phyloP scores from a whole-genome alignment of 2,329 filamentous ascomycete species.

The Curvularia lunata region DNA sequence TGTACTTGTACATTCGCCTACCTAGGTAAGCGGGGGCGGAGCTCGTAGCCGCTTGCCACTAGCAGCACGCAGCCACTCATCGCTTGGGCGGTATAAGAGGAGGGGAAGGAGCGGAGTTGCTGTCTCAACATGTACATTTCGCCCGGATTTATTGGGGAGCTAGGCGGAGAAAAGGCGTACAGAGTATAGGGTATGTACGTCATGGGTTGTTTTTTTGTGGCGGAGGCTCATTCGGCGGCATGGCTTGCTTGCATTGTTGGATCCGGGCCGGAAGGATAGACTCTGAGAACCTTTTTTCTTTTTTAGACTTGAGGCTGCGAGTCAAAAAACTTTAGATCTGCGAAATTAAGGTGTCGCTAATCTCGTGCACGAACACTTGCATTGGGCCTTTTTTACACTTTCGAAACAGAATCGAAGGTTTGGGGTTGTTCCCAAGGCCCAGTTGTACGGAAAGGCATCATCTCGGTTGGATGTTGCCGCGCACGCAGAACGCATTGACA shows the following conservation, averaged over 20 bases:
- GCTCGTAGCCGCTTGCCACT: no score
- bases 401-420: not conserved
- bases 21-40: no score
- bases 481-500: not conserved
- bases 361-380: no score
- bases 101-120: not conserved
- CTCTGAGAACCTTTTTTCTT: no score
- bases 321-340: no score
- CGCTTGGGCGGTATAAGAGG: not conserved
- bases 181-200: not conserved
- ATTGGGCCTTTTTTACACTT: no score
- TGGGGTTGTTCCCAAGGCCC: not conserved
- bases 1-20: no score
- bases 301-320: no score
- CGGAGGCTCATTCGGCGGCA: no score
- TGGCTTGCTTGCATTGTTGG: no score
- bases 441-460: not conserved
- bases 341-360: no score
- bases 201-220: not conserved
- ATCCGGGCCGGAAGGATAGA: no score
- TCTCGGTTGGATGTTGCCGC: slow-evolving; percentile 8
- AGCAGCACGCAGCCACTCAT: not conserved
- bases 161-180: not conserved
- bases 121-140: slow-evolving; percentile 2
- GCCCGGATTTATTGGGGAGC: slow-evolving; percentile 1